phyloP scores from a whole-genome alignment of 129 eudicot species.

The Lactuca saligna region DNA sequence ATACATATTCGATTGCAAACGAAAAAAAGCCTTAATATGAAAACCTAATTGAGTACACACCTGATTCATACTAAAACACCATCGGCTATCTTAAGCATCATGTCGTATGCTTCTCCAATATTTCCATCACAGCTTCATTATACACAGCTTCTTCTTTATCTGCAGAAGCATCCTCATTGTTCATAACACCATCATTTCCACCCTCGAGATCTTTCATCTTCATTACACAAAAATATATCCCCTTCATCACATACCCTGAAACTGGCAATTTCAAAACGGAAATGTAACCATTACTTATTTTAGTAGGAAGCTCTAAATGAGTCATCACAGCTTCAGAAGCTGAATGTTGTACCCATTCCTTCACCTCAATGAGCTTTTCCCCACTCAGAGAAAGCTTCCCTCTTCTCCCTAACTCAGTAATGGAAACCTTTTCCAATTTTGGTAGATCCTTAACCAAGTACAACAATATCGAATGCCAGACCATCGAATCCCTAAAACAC shows the following conservation, averaged over 20 bases:
- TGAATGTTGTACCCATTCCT: not conserved
- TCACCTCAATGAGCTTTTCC: slow-evolving; percentile 10
- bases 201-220: not conserved
- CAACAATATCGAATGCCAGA: slow-evolving; percentile 1
- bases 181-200: not conserved
- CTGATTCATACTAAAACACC: too few relatives aligned
- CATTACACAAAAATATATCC: slow-evolving; percentile 12
- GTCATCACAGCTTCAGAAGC: not conserved
- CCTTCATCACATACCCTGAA: slow-evolving; percentile 17
- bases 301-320: not conserved
- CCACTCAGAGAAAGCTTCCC: not conserved
- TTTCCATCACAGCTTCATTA: slow-evolving; percentile 22
- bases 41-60: too few relatives aligned
- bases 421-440: slow-evolving; percentile 3
- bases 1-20: too few relatives aligned
- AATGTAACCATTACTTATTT: not conserved
- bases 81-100: too few relatives aligned
- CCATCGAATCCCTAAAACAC: slow-evolving; percentile 7
- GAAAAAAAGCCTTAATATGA: too few relatives aligned
- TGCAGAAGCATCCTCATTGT: slow-evolving; percentile 1
- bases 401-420: slow-evolving; percentile 10
- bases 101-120: not conserved
- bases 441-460: not conserved
- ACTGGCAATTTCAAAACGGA: slow-evolving; percentile 18
- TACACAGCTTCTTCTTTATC: slow-evolving; percentile 18